Percentiles rank a stretch among this genome's conserved stretches.
Evolutionary conservation across 768 basidiomycete species (phyloP).

Genomic region (Leccinum disarticulatum): DNA sequence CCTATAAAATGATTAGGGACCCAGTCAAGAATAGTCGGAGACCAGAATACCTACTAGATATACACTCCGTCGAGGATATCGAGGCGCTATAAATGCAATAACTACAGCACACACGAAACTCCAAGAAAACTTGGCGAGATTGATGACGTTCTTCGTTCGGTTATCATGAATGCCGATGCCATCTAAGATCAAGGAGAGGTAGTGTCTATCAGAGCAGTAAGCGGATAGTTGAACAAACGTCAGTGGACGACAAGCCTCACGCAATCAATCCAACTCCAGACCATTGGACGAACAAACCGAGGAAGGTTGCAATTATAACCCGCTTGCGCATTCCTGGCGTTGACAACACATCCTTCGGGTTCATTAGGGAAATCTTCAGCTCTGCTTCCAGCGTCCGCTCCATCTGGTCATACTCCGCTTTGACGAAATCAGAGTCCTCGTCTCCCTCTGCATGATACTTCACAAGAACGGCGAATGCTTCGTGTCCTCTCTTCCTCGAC

Average conservation of each 20-base stretch:
- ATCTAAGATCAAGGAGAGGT: conserved; percentile 14
- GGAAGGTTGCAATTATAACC: conserved; percentile 9
- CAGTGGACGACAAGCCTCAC: neutral
- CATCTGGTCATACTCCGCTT: conserved; percentile 58
- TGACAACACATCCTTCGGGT: neutral
- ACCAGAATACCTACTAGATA: neutral
- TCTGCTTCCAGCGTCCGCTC: conserved; percentile 47
- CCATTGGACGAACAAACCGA: conserved; percentile 12
- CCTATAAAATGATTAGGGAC: neutral
- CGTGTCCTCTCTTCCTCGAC: neutral
- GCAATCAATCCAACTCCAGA: conserved; percentile 10
- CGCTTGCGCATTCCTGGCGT: conserved; percentile 18
- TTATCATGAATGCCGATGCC: conserved; percentile 18
- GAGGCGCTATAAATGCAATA: conserved; percentile 6
- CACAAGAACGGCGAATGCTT: neutral
- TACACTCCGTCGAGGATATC: conserved; percentile 4
- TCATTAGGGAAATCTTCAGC: conserved; percentile 1
- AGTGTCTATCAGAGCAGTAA: conserved; percentile 1
- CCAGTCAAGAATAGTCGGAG: neutral
- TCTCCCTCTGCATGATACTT: conserved; percentile 31
- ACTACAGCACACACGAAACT: conserved; percentile 1
- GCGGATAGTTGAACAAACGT: fast-evolving
- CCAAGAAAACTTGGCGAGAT: conserved; percentile 9
- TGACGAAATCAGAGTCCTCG: conserved; percentile 47
- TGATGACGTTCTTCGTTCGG: conserved; percentile 16